Evolutionary conservation across 371 early-diverging fungal species (phyloP), one percentile per base, ranked within the genome.

Genomic region (Rhizopus microsporus): DNA sequence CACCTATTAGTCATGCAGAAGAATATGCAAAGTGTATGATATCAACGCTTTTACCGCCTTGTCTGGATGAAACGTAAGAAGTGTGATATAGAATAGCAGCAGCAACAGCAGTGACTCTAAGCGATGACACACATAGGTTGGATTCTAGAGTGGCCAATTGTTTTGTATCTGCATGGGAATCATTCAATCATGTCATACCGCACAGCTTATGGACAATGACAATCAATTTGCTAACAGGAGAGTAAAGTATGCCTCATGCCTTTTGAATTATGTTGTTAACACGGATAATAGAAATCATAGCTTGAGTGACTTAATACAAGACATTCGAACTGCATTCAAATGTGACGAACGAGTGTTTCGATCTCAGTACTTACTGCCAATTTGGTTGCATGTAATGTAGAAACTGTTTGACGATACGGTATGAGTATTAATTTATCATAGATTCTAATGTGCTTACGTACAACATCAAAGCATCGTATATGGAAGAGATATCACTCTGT

Each of bases 341-440:
- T 73, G 77, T 15, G 80, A 85, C 54, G n/a, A 59, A 1, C 72
- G 80, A 8, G 63, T 83, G 29, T 83, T 82, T 52, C 56, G 83
- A 38, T 78, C 80, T 1, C 73, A 72, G 9, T 59, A 58, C 8
- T 31, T 82, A 29, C 56, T 85, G 16, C 74, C 78, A 4, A 60
- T 82, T 7, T 85, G 82, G 70, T 50, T 85, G n/a, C 81, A 81
- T 58, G 71, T 79, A 77, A 70, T 59, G 45, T 59, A 16, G 51
- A 58, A n/a, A 42, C 3, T 3, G 9, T 46, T 23, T 74, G 59
- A 7, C 43, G 60, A 42, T 42, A 42, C 3, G 7, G 10, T 62
- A 68, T 9, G 61, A 9, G 5, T 23, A 58, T 38, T 51, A 15
- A 35, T n/a, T 44, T 8, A 30, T 5, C 29, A 56, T 35, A 73